Percentiles rank a stretch among this genome's conserved stretches.
phyloP scores from a whole-genome alignment of 768 basidiomycete genomes.

The Leccinum imitatum region DNA sequence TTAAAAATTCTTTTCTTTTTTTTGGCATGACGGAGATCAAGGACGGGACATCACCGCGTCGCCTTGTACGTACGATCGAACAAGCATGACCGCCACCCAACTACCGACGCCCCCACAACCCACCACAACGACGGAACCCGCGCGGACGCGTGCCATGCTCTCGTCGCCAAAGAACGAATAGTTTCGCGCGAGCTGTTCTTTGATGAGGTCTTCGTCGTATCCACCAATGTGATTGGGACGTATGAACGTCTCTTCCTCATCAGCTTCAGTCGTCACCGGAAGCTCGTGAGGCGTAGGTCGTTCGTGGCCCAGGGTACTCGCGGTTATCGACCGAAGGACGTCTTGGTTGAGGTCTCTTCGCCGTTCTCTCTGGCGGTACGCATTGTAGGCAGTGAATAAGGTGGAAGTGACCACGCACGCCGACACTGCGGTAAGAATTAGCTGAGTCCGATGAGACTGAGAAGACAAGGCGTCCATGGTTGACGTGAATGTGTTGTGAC shows the following conservation, averaged over 20 bases:
- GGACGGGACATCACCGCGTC: not conserved
- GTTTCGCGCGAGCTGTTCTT: conserved; percentile 90
- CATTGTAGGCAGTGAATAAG: conserved; percentile 56
- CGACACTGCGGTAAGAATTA: conserved; percentile 61
- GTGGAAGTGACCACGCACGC: conserved; percentile 63
- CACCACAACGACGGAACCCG: conserved; percentile 78
- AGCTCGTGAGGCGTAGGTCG: not conserved
- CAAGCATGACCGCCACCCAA: conserved; percentile 93
- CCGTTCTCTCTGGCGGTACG: conserved; percentile 44
- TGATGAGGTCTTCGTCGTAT: conserved; percentile 80
- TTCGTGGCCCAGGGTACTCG: conserved; percentile 8
- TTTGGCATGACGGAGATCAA: not conserved
- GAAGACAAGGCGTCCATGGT: conserved; percentile 25
- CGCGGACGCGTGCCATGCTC: conserved; percentile 75
- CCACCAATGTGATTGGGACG: conserved; percentile 22
- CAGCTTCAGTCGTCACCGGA: conserved; percentile 3
- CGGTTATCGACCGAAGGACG: conserved; percentile 49
- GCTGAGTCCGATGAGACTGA: conserved; percentile 61
- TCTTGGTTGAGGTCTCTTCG: conserved; percentile 60
- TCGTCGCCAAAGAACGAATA: conserved; percentile 94
- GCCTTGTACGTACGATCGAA: conserved; percentile 67
- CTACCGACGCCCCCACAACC: conserved; percentile 98
- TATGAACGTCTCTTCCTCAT: conserved; percentile 18
- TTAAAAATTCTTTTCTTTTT: not conserved
- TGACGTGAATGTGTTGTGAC: not conserved